Evolutionary conservation across 352 stramenopile genomes (phyloP).

Genomic region (Phytopythium litorale): DNA sequence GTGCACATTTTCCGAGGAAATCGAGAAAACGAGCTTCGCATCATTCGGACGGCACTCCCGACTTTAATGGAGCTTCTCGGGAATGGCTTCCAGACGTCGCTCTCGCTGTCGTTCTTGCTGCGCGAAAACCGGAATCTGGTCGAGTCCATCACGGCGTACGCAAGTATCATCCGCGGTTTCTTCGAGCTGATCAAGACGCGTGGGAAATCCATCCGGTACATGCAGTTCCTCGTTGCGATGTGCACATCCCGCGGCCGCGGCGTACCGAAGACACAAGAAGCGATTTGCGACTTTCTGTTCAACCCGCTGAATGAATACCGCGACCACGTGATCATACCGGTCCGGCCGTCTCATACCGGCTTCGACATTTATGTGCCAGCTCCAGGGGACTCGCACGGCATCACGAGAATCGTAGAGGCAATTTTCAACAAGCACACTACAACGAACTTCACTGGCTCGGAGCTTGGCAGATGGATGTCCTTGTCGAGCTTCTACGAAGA

Average conservation of each 20-base stretch:
- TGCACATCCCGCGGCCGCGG: conserved; percentile 56
- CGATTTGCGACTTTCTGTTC: conserved; percentile 69
- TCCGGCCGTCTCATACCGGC: conserved; percentile 31
- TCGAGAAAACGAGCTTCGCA: conserved; percentile 49
- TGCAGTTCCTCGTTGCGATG: conserved; percentile 71
- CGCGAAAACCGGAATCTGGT: conserved; percentile 69
- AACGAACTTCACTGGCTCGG: conserved; percentile 4
- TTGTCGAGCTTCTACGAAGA: conserved; percentile 56
- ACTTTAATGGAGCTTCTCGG: conserved; percentile 67
- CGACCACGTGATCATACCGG: conserved; percentile 51
- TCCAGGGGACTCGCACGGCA: conserved; percentile 10
- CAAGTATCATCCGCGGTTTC: conserved; percentile 57
- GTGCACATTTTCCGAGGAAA: conserved; percentile 64
- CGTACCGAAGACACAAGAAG: conserved; percentile 68
- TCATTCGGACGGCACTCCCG: conserved; percentile 53
- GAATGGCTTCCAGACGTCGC: conserved; percentile 66
- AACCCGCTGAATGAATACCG: conserved; percentile 49
- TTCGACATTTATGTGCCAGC: conserved; percentile 51
- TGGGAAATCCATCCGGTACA: conserved; percentile 65
- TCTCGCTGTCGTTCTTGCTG: conserved; percentile 62
- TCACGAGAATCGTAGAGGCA: conserved; percentile 28
- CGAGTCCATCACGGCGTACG: conserved; percentile 65
- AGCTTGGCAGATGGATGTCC: conserved; percentile 33
- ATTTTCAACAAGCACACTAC: conserved; percentile 28
- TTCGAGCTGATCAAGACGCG: conserved; percentile 69